Base-by-base conservation (phyloP, 305 asterid genomes). In the Caryopteris hybrid region DNA sequence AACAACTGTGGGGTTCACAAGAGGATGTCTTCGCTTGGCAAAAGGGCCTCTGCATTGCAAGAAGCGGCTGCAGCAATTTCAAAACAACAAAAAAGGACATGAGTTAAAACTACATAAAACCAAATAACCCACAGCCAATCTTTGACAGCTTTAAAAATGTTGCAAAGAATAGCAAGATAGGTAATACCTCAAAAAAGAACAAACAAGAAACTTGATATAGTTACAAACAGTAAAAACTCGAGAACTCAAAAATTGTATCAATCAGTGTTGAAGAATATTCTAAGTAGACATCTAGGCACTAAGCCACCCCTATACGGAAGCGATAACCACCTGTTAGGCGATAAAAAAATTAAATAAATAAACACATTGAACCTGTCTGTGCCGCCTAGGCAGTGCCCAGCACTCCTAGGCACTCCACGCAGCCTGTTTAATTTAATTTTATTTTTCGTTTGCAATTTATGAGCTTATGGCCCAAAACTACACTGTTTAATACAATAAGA, bases 41-140 rank as follows among this genome's bases (percentile, higher is more conserved):
- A 69, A 88, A 42, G 95, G 97, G 70, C 95, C 95, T 79, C 97
- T 77, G 78, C 85, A 86, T 75, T 90, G 95, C 87, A 90, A 78
- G 81, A 90, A 90, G 61, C 97, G 97, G 83, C 95, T 90, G 88
- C 77, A 71, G 31, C 47, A 71, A 80, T 68, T 72, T 43, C 16
- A 70, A 66, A 53, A 41, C 8, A 68, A 56, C 69, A 23, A 48
- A 57, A 38, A 57, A 38, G 17, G 38, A 53, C 54, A 36, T 52
- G 57, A 58, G 42, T 22, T 39, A 22, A 27, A n/a, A 29, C 20
- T 23, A 33, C 56, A 43, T 17, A 39, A 41, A 53, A 58, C 61
- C 27, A 53, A 38, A 58, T 47, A 54, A 66, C 34, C 52, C 50
- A 59, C 41, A 42, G 31, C 2, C 18, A n/a, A 25, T n/a, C 23